Percentiles rank a stretch among this genome's conserved stretches.
Evolutionary conservation across 225 moss, liverwort and hornwort genomes (phyloP).

Genomic region (Pseudisothecium myosuroides): DNA sequence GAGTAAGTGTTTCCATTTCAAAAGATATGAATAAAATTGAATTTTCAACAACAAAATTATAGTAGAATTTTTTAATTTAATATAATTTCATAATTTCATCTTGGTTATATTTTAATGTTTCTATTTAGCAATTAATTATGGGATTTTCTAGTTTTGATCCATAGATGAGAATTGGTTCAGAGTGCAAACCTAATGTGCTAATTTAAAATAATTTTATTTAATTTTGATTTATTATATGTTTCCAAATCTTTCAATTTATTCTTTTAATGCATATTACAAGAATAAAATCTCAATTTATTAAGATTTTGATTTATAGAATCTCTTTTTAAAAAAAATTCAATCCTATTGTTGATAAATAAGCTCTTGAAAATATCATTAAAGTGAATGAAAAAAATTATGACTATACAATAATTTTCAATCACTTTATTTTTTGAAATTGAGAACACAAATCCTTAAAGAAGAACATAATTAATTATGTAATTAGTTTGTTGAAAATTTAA

Average conservation of each 20-base stretch:
- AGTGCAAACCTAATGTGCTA: background rate
- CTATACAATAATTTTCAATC: accelerated
- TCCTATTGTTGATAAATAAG: accelerated
- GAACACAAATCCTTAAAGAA: accelerated
- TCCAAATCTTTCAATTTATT: background rate
- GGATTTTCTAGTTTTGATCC: background rate
- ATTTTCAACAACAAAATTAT: too few relatives aligned
- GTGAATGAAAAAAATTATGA: too few relatives aligned
- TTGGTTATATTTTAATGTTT: background rate
- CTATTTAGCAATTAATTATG: too few relatives aligned
- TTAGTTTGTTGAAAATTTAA: background rate
- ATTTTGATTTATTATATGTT: background rate
- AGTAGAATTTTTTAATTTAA: background rate
- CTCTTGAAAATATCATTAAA: too few relatives aligned
- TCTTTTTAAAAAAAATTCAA: background rate
- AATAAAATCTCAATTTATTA: too few relatives aligned
- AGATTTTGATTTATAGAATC: too few relatives aligned
- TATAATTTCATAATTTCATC: too few relatives aligned
- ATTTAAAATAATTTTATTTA: too few relatives aligned
- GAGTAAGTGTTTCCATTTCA: too few relatives aligned
- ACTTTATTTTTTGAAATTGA: background rate
- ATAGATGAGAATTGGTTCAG: background rate
- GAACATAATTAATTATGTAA: background rate
- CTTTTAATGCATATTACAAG: background rate
- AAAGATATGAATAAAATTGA: too few relatives aligned